Percentiles rank a stretch among this genome's conserved stretches.
These are phyloP conservation scores for Stemphylium beticola DNA, from an alignment of 2,329 filamentous ascomycete species.

Conservation along the genomic window DNA sequence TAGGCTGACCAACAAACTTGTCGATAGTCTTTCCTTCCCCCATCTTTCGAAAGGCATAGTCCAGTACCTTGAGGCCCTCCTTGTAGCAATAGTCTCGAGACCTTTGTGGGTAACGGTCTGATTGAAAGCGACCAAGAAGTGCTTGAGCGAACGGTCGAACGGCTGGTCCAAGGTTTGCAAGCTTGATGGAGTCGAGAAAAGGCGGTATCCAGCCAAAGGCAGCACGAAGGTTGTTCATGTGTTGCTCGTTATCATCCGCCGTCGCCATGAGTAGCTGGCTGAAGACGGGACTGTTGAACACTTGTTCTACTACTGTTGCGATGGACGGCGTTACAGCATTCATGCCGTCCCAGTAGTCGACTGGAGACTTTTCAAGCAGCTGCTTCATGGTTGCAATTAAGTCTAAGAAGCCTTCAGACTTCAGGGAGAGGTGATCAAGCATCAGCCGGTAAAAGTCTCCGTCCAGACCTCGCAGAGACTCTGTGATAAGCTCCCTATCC, in stretches of 20 bases:
- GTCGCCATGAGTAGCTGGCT: constrained; percentile 63
- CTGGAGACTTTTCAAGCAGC: constrained; percentile 76
- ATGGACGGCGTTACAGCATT: constrained; percentile 81
- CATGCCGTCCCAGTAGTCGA: constrained; percentile 88
- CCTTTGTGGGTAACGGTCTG: constrained; percentile 60
- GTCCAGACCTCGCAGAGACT: constrained; percentile 80
- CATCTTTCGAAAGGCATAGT: constrained; percentile 43
- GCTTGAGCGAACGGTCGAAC: constrained; percentile 80
- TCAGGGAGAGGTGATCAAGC: constrained; percentile 67
- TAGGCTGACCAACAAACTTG: constrained; percentile 50
- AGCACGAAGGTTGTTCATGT: constrained; percentile 63
- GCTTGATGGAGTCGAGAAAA: constrained; percentile 78
- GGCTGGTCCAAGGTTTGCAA: constrained; percentile 77
- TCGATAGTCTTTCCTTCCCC: constrained; percentile 40
- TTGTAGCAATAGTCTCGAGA: constrained; percentile 68
- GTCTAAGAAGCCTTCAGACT: constrained; percentile 64
- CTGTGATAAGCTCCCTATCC: constrained; percentile 74
- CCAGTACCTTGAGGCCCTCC: constrained; percentile 58
- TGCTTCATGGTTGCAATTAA: constrained; percentile 73
- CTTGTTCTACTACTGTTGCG: constrained; percentile 79
- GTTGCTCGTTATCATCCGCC: constrained; percentile 54
- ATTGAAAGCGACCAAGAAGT: constrained; percentile 70
- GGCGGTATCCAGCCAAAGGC: constrained; percentile 79
- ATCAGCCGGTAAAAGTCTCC: constrained; percentile 67
- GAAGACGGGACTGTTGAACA: constrained; percentile 75